These are phyloP conservation scores for Mycena epipterygia DNA, from an alignment of 768 basidiomycete species.

Conservation along the genomic window DNA sequence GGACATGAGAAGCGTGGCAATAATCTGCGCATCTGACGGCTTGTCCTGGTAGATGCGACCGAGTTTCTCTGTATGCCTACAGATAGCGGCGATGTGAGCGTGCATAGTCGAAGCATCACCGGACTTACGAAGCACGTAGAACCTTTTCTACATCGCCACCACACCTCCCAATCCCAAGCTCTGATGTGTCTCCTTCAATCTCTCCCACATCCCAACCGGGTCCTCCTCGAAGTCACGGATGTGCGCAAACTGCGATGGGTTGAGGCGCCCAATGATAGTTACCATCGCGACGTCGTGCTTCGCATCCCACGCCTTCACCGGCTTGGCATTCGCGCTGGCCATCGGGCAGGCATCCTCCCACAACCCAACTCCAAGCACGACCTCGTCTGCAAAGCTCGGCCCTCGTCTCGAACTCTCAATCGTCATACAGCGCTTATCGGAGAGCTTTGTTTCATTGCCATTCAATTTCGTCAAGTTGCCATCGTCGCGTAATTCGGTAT, in stretches of 20 bases:
- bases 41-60: constrained; percentile 20
- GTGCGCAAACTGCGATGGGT: constrained; percentile 24
- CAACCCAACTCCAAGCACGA: not conserved
- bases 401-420: constrained; percentile 15
- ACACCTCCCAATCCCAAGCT: constrained; percentile 17
- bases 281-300: constrained; percentile 19
- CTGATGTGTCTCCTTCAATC: constrained; percentile 22
- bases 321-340: constrained; percentile 4
- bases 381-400: not conserved
- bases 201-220: constrained; percentile 24
- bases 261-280: constrained; percentile 15
- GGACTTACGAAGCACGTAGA: constrained; percentile 16
- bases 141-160: constrained; percentile 4
- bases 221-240: constrained; percentile 25
- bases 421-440: too few species aligned
- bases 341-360: constrained; percentile 2
- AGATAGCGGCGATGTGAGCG: constrained; percentile 19
- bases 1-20: constrained; percentile 26
- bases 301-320: constrained; percentile 24
- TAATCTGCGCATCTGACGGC: constrained; percentile 27
- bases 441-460: too few species aligned
- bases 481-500: too few species aligned
- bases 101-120: constrained; percentile 4
- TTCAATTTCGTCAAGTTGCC: too few species aligned
- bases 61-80: constrained; percentile 19